Base-by-base conservation (phyloP, 345 rosid genomes). In the Linum usitatissimum region DNA sequence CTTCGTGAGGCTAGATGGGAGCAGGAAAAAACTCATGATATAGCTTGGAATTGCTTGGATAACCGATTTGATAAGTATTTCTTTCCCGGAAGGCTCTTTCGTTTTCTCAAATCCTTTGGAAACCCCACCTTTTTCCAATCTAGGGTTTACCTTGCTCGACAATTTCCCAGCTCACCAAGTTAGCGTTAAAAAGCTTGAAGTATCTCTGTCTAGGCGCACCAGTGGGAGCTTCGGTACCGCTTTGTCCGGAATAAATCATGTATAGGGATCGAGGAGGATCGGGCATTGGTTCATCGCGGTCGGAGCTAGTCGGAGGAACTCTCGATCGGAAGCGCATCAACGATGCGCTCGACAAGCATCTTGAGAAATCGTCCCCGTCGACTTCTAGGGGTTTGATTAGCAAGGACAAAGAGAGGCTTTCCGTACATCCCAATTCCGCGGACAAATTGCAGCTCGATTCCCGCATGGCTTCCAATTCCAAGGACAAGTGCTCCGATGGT, bases 401-500 rank as follows among this genome's bases (percentile, higher is more conserved):
- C 19, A 53, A 53, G 3, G 57, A 53, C 57, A 82, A 79, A 63
- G 88, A 79, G 45, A 72, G 78, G 42, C 67, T 78, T 66, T 75
- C 90, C n/a, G 68, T 55, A 34, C 38, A 5, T 5, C 38, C 38
- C 38, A 34, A 34, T 34, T 34, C 38, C 38, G 8, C 38, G 1
- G 38, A 7, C 8, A 53, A 53, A 17, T n/a, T 14, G 57, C 38
- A 77, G 60, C 88, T 80, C 49, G 79, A 78, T 68, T 67, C 90
- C 58, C 86, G 85, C 8, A 34, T 7, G 38, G 38, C 38, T 34
- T 34, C 38, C 3, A 1, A 4, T 34, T 34, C 38, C 38, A 34
- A 34, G 38, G 3, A 7, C 38, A 34, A 34, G 38, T 34, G 38
- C 38, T 86, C 88, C 30, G 87, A 86, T 68, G 87, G 96, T 84